Percentiles rank a stretch among this genome's conserved stretches.
phyloP scores from a whole-genome alignment of 2,329 filamentous ascomycete species.

The Dothiorella sarmentorum region DNA sequence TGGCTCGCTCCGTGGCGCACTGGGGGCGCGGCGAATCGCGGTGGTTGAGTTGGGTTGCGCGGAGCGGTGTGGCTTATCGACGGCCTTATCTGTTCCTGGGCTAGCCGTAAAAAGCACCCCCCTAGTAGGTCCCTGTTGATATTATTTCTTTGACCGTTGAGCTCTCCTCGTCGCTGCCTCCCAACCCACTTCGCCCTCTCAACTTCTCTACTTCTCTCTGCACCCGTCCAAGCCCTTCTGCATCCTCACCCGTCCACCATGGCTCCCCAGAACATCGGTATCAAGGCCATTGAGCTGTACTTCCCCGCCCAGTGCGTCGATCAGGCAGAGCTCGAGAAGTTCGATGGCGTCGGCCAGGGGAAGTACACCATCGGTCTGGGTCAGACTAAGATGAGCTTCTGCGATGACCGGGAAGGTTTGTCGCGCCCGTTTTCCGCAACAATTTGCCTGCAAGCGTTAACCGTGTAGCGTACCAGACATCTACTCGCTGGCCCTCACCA shows the following conservation, averaged over 20 bases:
- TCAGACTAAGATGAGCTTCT: slow-evolving; percentile 56
- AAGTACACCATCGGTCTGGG: slow-evolving; percentile 55
- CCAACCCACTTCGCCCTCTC: slow-evolving; percentile 17
- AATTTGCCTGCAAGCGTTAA: slow-evolving; percentile 6
- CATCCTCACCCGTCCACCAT: slow-evolving; percentile 27
- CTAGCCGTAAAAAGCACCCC: background rate
- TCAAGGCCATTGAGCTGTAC: slow-evolving; percentile 55
- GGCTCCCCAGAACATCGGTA: slow-evolving; percentile 50
- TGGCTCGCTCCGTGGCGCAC: background rate
- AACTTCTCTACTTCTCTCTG: slow-evolving; percentile 21
- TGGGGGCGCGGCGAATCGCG: too few relatives aligned
- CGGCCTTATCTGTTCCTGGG: slow-evolving; percentile 6
- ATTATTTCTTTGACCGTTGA: slow-evolving; percentile 5
- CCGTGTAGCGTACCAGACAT: slow-evolving; percentile 40
- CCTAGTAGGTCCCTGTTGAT: background rate
- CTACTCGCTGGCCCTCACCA: slow-evolving; percentile 52
- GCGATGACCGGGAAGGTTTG: slow-evolving; percentile 52
- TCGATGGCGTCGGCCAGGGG: slow-evolving; percentile 51
- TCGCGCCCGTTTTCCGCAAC: slow-evolving; percentile 5
- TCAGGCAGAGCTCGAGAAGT: slow-evolving; percentile 53
- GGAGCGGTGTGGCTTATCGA: background rate
- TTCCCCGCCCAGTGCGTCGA: slow-evolving; percentile 55
- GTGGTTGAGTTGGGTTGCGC: background rate
- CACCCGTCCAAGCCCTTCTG: slow-evolving; percentile 22
- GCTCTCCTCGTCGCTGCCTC: background rate